phyloP scores from a whole-genome alignment of 805 yeast species.

The Ogataea zsoltii region DNA sequence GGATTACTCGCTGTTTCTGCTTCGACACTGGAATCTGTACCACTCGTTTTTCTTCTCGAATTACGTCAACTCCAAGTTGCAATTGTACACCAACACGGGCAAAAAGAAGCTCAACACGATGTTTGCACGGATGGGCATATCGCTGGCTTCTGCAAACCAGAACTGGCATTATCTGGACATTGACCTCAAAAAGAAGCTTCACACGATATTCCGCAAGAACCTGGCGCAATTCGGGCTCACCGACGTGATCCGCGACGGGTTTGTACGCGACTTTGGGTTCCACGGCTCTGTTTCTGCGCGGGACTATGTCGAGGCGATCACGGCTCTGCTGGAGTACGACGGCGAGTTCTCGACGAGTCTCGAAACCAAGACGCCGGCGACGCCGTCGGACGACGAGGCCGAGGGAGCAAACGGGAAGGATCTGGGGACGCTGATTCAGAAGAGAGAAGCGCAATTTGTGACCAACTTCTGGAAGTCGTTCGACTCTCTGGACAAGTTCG shows the following conservation, averaged over 20 bases:
- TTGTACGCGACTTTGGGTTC: conserved; percentile 82
- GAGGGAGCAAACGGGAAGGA: conserved; percentile 30
- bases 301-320: conserved; percentile 86
- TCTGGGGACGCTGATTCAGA: conserved; percentile 25
- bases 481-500: conserved; percentile 53
- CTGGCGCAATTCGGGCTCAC: conserved; percentile 77
- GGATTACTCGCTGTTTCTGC: conserved; percentile 81
- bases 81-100: conserved; percentile 91
- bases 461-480: conserved; percentile 57
- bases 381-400: conserved; percentile 24
- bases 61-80: conserved; percentile 83
- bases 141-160: conserved; percentile 84
- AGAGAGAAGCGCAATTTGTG: conserved; percentile 36
- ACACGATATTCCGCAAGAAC: conserved; percentile 66
- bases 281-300: conserved; percentile 87
- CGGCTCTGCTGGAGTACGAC: conserved; percentile 79
- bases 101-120: conserved; percentile 80
- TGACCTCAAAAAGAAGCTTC: conserved; percentile 70
- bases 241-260: conserved; percentile 82
- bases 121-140: conserved; percentile 96
- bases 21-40: conserved; percentile 92
- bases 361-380: conserved; percentile 15
- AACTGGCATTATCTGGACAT: conserved; percentile 91
- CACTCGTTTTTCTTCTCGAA: conserved; percentile 90
- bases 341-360: conserved; percentile 28